Percentiles rank a stretch among this genome's conserved stretches.
phyloP scores from a whole-genome alignment of 2,329 filamentous ascomycete species.

The Penicillium sp. region DNA sequence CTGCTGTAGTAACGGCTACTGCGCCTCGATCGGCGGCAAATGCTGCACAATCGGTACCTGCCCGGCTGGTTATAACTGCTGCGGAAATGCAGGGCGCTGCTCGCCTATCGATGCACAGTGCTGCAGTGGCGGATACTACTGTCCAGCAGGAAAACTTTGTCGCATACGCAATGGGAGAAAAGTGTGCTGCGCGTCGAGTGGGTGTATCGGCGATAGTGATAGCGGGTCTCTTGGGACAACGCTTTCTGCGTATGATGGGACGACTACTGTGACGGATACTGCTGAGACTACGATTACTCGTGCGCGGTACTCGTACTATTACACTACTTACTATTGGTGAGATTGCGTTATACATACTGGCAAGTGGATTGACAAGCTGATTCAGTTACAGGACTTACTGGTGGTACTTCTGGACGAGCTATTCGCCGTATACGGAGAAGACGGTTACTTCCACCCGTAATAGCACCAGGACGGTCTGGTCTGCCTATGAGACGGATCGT shows the following conservation, averaged over 20 bases:
- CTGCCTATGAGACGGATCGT: conserved; percentile 10
- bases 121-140: conserved; percentile 16
- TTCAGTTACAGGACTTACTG: conserved; percentile 14
- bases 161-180: conserved; percentile 7
- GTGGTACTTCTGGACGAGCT: conserved; percentile 21
- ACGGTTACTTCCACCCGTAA: conserved; percentile 17
- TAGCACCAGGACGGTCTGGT: conserved; percentile 14
- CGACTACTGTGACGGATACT: conserved; percentile 2
- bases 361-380: no score
- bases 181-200: conserved; percentile 13
- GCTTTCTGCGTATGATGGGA: neutral
- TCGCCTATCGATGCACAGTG: conserved; percentile 15
- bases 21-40: conserved; percentile 8
- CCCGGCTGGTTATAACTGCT: conserved; percentile 16
- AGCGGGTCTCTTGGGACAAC: conserved; percentile 3
- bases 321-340: conserved; percentile 19
- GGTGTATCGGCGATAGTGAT: conserved; percentile 12
- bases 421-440: conserved; percentile 11
- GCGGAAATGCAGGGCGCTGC: conserved; percentile 8
- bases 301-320: conserved; percentile 12
- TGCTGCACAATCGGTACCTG: conserved; percentile 16
- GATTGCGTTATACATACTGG: no score
- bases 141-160: conserved; percentile 13
- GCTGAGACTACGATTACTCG: conserved; percentile 2
- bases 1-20: conserved; percentile 18